Percentiles rank a stretch among this genome's conserved stretches.
Evolutionary conservation across 352 stramenopile genomes (phyloP).

Genomic region (Elongisporangium senticosum): DNA sequence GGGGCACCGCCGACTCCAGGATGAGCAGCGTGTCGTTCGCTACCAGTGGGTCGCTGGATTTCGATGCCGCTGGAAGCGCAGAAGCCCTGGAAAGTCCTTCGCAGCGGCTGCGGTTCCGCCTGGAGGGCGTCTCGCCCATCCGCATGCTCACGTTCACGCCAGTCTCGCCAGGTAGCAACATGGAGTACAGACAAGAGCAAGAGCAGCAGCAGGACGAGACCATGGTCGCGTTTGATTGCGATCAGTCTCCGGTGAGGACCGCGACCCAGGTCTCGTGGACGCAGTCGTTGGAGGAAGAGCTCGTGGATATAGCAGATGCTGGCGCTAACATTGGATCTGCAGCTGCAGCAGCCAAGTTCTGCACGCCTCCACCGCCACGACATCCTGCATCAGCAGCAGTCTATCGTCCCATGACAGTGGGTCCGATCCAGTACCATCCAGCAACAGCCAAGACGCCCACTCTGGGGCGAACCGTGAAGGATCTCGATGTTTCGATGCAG

Average conservation of each 20-base stretch:
- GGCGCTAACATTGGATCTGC: slow-evolving; percentile 20
- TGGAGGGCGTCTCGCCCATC: slow-evolving; percentile 64
- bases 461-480: slow-evolving; percentile 7
- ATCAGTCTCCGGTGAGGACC: neutral
- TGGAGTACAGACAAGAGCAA: slow-evolving; percentile 3
- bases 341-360: slow-evolving; percentile 14
- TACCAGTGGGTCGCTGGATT: slow-evolving; percentile 53
- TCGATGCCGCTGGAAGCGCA: slow-evolving; percentile 11
- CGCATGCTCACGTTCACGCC: neutral
- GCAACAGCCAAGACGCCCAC: slow-evolving; percentile 9
- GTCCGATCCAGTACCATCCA: neutral
- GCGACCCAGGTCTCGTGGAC: neutral
- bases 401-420: neutral
- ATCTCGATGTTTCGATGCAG: slow-evolving; percentile 68
- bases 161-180: slow-evolving; percentile 11
- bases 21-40: slow-evolving; percentile 17
- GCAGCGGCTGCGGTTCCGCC: slow-evolving; percentile 41
- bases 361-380: neutral
- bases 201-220: neutral
- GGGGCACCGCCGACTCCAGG: neutral
- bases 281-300: neutral
- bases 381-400: neutral
- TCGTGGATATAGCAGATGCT: slow-evolving; percentile 6
- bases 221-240: neutral
- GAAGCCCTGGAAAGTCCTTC: slow-evolving; percentile 24